Conservation (phyloP, 768 basidiomycete species). For the Trametes sanguinea region DNA sequence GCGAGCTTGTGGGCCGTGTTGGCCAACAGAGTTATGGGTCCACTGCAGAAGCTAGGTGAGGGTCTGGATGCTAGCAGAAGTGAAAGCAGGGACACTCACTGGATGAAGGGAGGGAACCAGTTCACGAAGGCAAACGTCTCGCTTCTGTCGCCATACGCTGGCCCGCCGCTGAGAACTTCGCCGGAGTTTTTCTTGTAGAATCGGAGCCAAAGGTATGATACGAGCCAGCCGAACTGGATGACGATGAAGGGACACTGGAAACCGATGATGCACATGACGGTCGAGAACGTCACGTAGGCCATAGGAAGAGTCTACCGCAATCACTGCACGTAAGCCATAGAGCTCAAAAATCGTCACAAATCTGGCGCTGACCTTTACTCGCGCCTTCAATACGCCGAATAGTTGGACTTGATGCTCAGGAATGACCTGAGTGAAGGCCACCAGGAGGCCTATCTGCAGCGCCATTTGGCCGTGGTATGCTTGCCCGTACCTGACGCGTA, state of each 20-base stretch:
- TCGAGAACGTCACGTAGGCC: slow-evolving; percentile 89
- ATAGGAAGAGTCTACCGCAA: slow-evolving; percentile 84
- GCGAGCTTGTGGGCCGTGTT: slow-evolving; percentile 70
- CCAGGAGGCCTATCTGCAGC: slow-evolving; percentile 83
- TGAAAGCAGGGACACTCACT: slow-evolving; percentile 59
- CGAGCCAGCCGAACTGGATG: slow-evolving; percentile 99
- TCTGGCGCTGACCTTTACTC: slow-evolving; percentile 73
- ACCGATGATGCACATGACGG: slow-evolving; percentile 78
- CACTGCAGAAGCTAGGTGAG: slow-evolving; percentile 44
- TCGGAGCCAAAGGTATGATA: slow-evolving; percentile 91
- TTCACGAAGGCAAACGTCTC: slow-evolving; percentile 94
- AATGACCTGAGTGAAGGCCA: slow-evolving; percentile 97
- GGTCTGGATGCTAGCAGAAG: background rate
- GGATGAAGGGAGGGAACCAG: slow-evolving; percentile 96
- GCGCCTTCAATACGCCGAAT: slow-evolving; percentile 77
- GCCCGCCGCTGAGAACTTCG: slow-evolving; percentile 61
- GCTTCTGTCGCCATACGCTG: slow-evolving; percentile 89
- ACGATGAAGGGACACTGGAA: slow-evolving; percentile 89
- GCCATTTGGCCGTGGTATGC: slow-evolving; percentile 92
- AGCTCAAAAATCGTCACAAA: background rate
- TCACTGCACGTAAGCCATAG: background rate
- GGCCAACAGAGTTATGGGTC: slow-evolving; percentile 66
- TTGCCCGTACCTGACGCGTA: slow-evolving; percentile 74
- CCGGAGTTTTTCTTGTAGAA: slow-evolving; percentile 90
- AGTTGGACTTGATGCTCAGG: slow-evolving; percentile 98